Conservation (phyloP, 2,329 filamentous ascomycete genomes). For the Stachybotrys chlorohalonatus region DNA sequence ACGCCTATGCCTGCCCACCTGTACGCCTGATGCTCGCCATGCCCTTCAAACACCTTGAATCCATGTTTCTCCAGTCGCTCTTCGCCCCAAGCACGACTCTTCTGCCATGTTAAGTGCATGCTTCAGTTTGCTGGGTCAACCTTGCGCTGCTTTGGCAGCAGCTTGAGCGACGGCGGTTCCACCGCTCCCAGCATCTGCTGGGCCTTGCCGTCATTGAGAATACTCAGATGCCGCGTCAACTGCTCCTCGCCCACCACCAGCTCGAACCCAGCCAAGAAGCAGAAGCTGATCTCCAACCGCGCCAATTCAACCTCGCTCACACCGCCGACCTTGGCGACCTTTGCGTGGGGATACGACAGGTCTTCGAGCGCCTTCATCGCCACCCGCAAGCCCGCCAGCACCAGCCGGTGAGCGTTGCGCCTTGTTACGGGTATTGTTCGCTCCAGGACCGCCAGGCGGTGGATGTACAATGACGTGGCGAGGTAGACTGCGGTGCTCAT, state of each 20-base stretch:
- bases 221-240: constrained; percentile 22
- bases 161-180: constrained; percentile 18
- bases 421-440: constrained; percentile 70
- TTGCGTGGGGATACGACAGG: constrained; percentile 73
- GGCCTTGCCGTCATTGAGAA: constrained; percentile 18
- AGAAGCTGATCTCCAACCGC: constrained; percentile 80
- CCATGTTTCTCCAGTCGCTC: no score
- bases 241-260: constrained; percentile 43
- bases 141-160: constrained; percentile 6
- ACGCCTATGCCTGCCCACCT: no score
- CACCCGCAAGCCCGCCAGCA: constrained; percentile 75
- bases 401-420: constrained; percentile 76
- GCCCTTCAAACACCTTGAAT: no score
- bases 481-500: constrained; percentile 93
- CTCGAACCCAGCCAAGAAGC: constrained; percentile 79
- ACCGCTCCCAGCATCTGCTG: constrained; percentile 12
- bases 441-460: constrained; percentile 70
- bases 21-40: no score
- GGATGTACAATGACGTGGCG: constrained; percentile 79
- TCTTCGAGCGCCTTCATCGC: constrained; percentile 96
- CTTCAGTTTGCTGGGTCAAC: no score
- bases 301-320: constrained; percentile 76
- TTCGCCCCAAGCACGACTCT: no score
- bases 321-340: constrained; percentile 80
- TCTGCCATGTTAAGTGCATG: no score